A percentile compares a stretch with the other conserved stretches of the same genome.
Conservation (phyloP, 1,139 yeast genomes). For the Entelexis sorbosivorans region DNA sequence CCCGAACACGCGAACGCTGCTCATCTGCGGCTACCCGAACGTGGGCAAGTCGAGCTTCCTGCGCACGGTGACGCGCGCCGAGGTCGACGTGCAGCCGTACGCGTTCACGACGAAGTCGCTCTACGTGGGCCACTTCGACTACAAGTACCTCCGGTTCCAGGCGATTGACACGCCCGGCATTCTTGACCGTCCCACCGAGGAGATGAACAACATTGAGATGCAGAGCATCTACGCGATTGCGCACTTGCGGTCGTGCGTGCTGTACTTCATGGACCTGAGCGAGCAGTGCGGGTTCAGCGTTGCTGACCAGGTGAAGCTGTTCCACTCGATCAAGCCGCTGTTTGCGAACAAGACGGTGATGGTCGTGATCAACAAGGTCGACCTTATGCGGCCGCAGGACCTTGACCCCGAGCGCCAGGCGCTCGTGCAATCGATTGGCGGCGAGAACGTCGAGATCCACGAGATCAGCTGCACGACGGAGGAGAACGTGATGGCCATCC, state of each 20-base stretch:
- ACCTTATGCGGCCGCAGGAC: slow-evolving; percentile 76
- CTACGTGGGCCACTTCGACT: slow-evolving; percentile 98
- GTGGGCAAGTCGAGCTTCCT: slow-evolving; percentile 97
- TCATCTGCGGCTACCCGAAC: slow-evolving; percentile 97
- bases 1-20: slow-evolving; percentile 93
- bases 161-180: slow-evolving; percentile 99
- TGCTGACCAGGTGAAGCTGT: slow-evolving; percentile 93
- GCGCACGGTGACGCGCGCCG: slow-evolving; percentile 89
- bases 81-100: slow-evolving; percentile 97
- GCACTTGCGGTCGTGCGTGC: slow-evolving; percentile 87
- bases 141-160: slow-evolving; percentile 92
- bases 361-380: slow-evolving; percentile 92
- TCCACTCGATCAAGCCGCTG: slow-evolving; percentile 92
- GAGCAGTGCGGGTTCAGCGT: slow-evolving; percentile 98
- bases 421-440: slow-evolving; percentile 49
- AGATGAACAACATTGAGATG: slow-evolving; percentile 99
- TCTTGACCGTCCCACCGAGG: slow-evolving; percentile 96
- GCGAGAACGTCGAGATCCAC: slow-evolving; percentile 84
- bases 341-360: slow-evolving; percentile 93
- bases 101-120: slow-evolving; percentile 98
- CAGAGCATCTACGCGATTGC: slow-evolving; percentile 98
- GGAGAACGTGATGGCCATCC: slow-evolving; percentile 88
- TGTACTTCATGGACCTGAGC: slow-evolving; percentile 94
- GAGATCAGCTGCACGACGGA: slow-evolving; percentile 88
- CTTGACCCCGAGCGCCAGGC: slow-evolving; percentile 66